Evolutionary conservation across 805 yeast genomes (phyloP), one percentile per base, ranked within the genome.

Genomic region (Schwanniomyces pseudopolymorphus): DNA sequence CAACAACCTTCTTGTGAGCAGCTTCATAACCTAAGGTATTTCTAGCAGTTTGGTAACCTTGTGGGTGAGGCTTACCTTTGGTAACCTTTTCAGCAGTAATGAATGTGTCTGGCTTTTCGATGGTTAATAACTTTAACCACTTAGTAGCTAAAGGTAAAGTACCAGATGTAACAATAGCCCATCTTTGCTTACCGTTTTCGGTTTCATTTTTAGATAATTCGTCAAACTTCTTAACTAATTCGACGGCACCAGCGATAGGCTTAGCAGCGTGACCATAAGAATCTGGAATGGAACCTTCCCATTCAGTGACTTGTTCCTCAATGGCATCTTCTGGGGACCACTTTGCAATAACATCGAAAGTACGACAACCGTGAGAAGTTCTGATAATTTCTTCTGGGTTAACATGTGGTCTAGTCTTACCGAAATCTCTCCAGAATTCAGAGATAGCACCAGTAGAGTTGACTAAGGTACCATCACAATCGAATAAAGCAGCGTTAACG

Each of bases 111-210:
- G 96, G 96, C 64, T 75, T 73, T 46, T 75, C 74, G 42, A 78
- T 77, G 37, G 68, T 62, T 61, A 87, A 74, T 64, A 86, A 78
- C 53, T 73, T 70, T 64, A 89, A 81, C 94, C 96, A 89, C 56
- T 84, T 80, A 57, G 81, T 73, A 46, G 95, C 96, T 74, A 89
- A 77, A 31, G 80, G 84, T 53, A 77, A 74, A 47, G 91, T 84
- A 56, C 96, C 96, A 42, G 89, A 82, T 24, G 96, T 89, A 53
- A 89, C 96, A 60, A 89, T 85, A 46, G 91, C 92, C 89, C 96
- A 89, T 69, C 81, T 82, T 61, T 72, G 77, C 54, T 65, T 48
- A 49, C 69, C 68, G 55, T 69, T 72, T 74, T 51, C 63, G 25
- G 76, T 70, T 22, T 40, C 66, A 66, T 58, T 56, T 52, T 52